A percentile compares a stretch with the other conserved stretches of the same genome.
Evolutionary conservation across 345 rosid genomes (phyloP).

Genomic region (Noccaea caerulescens): DNA sequence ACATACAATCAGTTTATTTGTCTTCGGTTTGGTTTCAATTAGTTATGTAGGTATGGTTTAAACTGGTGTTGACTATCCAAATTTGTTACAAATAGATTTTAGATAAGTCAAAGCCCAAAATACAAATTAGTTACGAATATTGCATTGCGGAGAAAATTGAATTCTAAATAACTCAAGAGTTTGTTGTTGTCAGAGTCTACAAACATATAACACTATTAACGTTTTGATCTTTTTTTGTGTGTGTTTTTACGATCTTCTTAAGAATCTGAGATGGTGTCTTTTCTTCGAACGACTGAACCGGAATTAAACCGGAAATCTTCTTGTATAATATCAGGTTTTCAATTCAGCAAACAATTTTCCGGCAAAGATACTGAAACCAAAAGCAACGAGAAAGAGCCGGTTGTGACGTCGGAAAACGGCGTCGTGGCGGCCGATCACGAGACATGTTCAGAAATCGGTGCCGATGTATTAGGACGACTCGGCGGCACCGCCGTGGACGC

Average conservation of each 20-base stretch:
- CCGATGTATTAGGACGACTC: slow-evolving; percentile 59
- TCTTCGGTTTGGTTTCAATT: neutral
- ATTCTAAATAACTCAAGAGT: neutral
- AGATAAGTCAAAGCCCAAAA: neutral
- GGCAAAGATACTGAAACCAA: slow-evolving; percentile 18
- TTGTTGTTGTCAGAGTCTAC: neutral
- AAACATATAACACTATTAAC: neutral
- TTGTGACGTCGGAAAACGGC: slow-evolving; percentile 67
- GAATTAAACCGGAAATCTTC: neutral
- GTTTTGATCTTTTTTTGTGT: neutral
- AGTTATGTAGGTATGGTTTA: neutral
- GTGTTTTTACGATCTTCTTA: neutral
- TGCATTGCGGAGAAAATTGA: too few species aligned
- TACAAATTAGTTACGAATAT: neutral
- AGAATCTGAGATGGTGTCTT: neutral
- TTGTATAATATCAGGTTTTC: slow-evolving; percentile 4
- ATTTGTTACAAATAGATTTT: neutral
- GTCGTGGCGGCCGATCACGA: slow-evolving; percentile 88
- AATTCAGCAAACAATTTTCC: neutral
- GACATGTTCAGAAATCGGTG: slow-evolving; percentile 80
- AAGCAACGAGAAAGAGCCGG: slow-evolving; percentile 36
- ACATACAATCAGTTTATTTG: neutral
- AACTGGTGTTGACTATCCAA: neutral
- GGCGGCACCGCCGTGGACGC: slow-evolving; percentile 86
- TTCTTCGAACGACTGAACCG: too few species aligned